phyloP scores from a whole-genome alignment of 495 filamentous ascomycete species.

The Neurospora sp. region DNA sequence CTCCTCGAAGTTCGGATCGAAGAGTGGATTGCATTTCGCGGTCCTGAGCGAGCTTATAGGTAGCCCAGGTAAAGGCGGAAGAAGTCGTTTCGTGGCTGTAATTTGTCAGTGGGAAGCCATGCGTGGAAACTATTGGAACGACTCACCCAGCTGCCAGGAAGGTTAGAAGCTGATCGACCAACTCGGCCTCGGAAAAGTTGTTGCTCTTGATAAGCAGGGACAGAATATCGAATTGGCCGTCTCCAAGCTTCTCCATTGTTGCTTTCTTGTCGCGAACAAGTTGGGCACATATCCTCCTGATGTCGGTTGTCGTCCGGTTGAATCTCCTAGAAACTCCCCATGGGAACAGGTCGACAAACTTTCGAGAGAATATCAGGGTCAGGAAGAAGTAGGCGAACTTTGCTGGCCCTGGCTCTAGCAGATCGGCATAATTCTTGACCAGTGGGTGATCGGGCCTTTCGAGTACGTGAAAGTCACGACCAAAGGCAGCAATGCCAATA shows the following conservation, averaged over 20 bases:
- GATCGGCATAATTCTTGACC: conserved; percentile 49
- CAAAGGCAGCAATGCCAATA: conserved; percentile 73
- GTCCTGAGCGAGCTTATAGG: conserved; percentile 35
- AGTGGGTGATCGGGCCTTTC: conserved; percentile 52
- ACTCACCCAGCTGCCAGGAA: conserved; percentile 58
- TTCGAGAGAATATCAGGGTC: conserved; percentile 33
- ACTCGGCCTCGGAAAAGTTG: conserved; percentile 63
- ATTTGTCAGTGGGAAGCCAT: neutral
- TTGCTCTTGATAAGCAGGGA: conserved; percentile 66
- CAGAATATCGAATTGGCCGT: conserved; percentile 60
- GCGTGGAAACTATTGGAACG: neutral
- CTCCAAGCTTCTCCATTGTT: conserved; percentile 41
- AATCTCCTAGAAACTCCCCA: conserved; percentile 53
- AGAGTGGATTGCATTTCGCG: conserved; percentile 35
- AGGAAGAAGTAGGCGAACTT: conserved; percentile 36
- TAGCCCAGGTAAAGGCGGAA: conserved; percentile 40
- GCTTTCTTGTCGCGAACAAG: conserved; percentile 57
- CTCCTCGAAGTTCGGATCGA: conserved; percentile 39
- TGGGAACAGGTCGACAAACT: conserved; percentile 45
- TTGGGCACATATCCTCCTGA: conserved; percentile 50
- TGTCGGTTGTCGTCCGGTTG: conserved; percentile 37
- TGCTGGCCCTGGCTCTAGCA: conserved; percentile 36
- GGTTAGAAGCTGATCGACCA: conserved; percentile 84
- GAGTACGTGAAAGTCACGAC: conserved; percentile 63
- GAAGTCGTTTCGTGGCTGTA: conserved; percentile 61